Conservation (phyloP, 2,329 filamentous ascomycete species). For the Emergomyces africanus region DNA sequence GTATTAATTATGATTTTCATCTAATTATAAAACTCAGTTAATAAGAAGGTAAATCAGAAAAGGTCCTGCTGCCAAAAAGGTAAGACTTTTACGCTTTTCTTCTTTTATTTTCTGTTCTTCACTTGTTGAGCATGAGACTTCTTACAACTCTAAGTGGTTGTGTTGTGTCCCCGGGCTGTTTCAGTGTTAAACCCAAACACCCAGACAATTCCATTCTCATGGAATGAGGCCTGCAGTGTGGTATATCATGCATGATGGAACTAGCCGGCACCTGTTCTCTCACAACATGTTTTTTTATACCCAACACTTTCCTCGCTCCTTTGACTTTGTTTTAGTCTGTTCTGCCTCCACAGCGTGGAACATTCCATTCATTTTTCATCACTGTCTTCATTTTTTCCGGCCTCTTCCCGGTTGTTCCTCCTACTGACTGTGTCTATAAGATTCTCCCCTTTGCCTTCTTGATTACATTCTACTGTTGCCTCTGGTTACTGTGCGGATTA, state of each 20-base stretch:
- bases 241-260: neutral
- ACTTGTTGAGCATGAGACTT: neutral
- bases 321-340: neutral
- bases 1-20: too few relatives aligned
- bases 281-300: neutral
- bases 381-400: neutral
- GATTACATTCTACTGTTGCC: neutral
- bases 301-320: neutral
- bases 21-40: too few relatives aligned
- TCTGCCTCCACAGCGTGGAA: neutral
- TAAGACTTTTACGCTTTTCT: neutral
- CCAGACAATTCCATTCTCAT: neutral
- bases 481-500: neutral
- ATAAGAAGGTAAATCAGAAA: neutral
- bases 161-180: neutral
- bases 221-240: neutral
- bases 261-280: neutral
- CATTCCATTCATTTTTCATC: neutral
- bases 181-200: neutral
- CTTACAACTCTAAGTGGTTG: neutral
- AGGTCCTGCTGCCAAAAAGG: neutral
- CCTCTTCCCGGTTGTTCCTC: neutral
- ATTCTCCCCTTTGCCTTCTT: neutral
- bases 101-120: neutral
- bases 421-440: constrained; percentile 1